Evolutionary conservation across 805 yeast genomes (phyloP), one percentile per base, ranked within the genome.

Genomic region (Suhomyces sp.): DNA sequence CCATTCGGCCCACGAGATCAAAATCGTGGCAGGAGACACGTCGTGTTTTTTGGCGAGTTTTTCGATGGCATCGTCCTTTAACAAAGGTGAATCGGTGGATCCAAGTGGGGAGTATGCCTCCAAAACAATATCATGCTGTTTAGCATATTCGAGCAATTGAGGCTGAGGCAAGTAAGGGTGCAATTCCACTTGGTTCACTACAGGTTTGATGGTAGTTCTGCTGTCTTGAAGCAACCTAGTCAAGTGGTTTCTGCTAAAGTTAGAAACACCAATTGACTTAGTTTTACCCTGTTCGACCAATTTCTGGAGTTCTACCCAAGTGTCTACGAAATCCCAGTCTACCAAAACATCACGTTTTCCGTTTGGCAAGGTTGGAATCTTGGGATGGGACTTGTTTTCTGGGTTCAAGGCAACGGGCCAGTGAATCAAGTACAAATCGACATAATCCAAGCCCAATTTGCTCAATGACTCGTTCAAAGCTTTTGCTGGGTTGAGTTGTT

Each of bases 371-470:
- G 81, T 79, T 12, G 51, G 51, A 13, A 49, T 1, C 13, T 4
- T n/a, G 22, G 52, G 48, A 19, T 49, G 26, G 8, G 31, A 33
- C 22, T 26, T 45, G 23, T 49, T 49, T 27, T 38, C 50, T 5
- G 48, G 44, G 19, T 49, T 45, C 48, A 49, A 45, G n/a, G 52
- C 48, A n/a, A 49, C 45, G 4, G 96, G 96, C 94, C 94, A 89
- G 68, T 89, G 96, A 66, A 88, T 79, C 63, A 90, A 76, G 64
- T 85, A 84, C 52, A 89, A 72, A 65, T 89, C 96, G 48, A 89
- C 85, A 61, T 89, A 89, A 42, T 86, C 93, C 59, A 88, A 64
- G 0, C 84, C 85, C 54, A 88, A 73, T 59, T 85, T 82, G 57
- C 77, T 60, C 60, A 89, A 74, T 4, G 91, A 85, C 49, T 70